A percentile compares a stretch with the other conserved stretches of the same genome.
Evolutionary conservation across 176 grass and related monocot genomes (phyloP).

Genomic region (Carex parvula): DNA sequence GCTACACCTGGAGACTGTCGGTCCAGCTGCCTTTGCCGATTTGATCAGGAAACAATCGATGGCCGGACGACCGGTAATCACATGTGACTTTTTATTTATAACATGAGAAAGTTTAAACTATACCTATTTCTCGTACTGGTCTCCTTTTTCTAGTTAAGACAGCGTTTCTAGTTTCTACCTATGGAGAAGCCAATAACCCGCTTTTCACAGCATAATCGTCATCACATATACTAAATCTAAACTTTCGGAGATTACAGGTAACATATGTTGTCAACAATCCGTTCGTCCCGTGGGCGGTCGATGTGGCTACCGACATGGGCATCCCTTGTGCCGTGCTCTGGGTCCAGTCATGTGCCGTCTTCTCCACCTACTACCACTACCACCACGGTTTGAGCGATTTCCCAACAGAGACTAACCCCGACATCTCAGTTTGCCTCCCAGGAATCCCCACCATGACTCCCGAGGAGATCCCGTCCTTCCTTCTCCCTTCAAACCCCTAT

Average conservation of each 20-base stretch:
- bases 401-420: conserved; percentile 37
- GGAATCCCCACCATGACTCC: conserved; percentile 49
- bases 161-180: neutral
- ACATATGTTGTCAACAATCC: conserved; percentile 61
- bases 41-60: conserved; percentile 43
- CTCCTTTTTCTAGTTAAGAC: neutral
- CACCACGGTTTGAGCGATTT: conserved; percentile 43
- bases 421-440: conserved; percentile 26
- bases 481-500: conserved; percentile 51
- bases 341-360: conserved; percentile 76
- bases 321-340: conserved; percentile 61
- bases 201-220: neutral
- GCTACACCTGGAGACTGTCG: conserved; percentile 27
- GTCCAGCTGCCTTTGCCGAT: conserved; percentile 4
- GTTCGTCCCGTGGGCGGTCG: conserved; percentile 58
- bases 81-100: neutral
- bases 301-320: conserved; percentile 46
- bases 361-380: conserved; percentile 70
- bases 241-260: conserved; percentile 22
- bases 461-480: conserved; percentile 61
- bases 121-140: neutral
- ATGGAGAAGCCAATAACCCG: neutral
- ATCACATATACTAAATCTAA: neutral
- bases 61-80: conserved; percentile 35
- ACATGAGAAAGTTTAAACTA: neutral